Evolutionary conservation across 2,329 filamentous ascomycete species (phyloP).

Genomic region (Paecilomyces variotii): DNA sequence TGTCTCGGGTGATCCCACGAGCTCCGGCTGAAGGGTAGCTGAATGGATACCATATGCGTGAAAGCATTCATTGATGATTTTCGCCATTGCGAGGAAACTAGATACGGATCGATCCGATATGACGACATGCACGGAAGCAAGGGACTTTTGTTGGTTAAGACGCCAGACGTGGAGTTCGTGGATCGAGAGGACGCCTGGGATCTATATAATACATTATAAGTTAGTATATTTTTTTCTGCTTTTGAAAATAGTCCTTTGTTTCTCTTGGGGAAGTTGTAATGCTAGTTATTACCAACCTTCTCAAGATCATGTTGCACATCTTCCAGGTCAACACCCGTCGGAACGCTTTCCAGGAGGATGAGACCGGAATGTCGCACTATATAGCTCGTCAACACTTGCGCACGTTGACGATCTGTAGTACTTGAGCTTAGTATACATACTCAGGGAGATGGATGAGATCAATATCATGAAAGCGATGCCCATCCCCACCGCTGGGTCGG

Average conservation of each 20-base stretch:
- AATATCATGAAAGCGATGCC: conserved; percentile 68
- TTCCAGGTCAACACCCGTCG: conserved; percentile 49
- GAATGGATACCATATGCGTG: conserved; percentile 68
- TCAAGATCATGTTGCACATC: conserved; percentile 64
- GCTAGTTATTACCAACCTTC: conserved; percentile 35
- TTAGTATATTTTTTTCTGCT: not conserved
- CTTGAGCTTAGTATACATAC: conserved; percentile 9
- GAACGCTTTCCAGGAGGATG: conserved; percentile 62
- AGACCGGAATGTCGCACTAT: conserved; percentile 38
- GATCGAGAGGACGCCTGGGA: conserved; percentile 58
- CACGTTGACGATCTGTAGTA: not conserved
- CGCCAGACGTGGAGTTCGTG: conserved; percentile 70
- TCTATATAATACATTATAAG: conserved; percentile 38
- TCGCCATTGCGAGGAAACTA: conserved; percentile 54
- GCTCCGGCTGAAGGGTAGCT: conserved; percentile 61
- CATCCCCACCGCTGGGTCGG: conserved; percentile 61
- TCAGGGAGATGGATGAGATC: conserved; percentile 53
- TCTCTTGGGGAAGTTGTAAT: not conserved
- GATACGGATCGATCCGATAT: conserved; percentile 50
- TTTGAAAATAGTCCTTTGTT: not conserved
- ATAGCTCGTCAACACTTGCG: not conserved
- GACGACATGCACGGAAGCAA: conserved; percentile 63
- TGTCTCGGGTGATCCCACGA: conserved; percentile 16
- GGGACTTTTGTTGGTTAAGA: conserved; percentile 59
- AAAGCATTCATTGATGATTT: conserved; percentile 59